A percentile compares a stretch with the other conserved stretches of the same genome.
These are phyloP conservation scores for Bipolaris bicolor DNA, from an alignment of 2,329 filamentous ascomycete genomes.

Conservation along the genomic window DNA sequence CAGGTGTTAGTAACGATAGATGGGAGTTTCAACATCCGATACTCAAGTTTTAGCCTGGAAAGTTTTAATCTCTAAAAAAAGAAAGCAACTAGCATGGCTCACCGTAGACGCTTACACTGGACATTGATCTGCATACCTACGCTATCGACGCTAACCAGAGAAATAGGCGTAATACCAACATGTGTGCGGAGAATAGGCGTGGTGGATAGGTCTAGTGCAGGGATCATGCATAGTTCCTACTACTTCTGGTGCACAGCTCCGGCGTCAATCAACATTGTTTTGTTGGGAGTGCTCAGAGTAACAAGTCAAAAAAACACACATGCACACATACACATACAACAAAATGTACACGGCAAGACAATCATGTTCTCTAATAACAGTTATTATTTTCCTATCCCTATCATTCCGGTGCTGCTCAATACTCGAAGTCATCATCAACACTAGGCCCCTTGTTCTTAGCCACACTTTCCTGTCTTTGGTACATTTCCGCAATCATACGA, in stretches of 20 bases:
- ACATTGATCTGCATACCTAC: neutral
- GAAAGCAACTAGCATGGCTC: neutral
- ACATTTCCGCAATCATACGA: conserved; percentile 93
- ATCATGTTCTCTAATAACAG: neutral
- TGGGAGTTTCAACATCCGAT: neutral
- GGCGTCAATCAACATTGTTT: too few species aligned
- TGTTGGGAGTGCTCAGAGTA: too few species aligned
- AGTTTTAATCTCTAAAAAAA: neutral
- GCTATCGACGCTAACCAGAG: neutral
- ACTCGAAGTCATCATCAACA: conserved; percentile 98
- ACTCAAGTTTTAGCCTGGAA: neutral
- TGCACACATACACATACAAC: neutral
- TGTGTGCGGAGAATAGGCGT: too few species aligned
- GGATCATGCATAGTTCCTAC: too few species aligned
- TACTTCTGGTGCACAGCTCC: too few species aligned
- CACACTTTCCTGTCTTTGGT: conserved; percentile 90
- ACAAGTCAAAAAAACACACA: neutral
- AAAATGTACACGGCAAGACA: neutral
- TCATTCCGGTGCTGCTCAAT: conserved; percentile 57
- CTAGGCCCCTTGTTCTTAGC: conserved; percentile 82
- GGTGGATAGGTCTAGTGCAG: too few species aligned
- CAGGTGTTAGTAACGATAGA: neutral
- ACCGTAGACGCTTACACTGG: neutral
- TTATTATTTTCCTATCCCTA: neutral
- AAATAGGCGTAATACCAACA: neutral